These are phyloP conservation scores for Glebionis coronaria DNA, from an alignment of 129 eudicot genomes.

Conservation along the genomic window DNA sequence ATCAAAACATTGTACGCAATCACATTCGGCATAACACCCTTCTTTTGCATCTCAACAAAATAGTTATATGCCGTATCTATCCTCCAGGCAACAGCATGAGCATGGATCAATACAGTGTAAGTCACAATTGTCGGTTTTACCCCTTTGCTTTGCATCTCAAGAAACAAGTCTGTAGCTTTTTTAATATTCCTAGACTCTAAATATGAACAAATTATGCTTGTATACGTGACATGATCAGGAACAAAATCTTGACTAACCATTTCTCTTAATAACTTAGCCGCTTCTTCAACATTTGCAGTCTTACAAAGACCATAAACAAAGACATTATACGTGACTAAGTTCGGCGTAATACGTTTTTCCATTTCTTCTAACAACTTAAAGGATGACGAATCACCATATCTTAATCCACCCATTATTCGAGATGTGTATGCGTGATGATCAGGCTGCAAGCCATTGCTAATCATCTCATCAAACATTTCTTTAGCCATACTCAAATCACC, in stretches of 20 bases:
- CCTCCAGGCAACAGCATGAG: conserved; percentile 44
- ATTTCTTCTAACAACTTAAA: conserved; percentile 49
- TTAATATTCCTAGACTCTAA: conserved; percentile 44
- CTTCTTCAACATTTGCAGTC: conserved; percentile 48
- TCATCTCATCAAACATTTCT: conserved; percentile 51
- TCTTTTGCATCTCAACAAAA: conserved; percentile 53
- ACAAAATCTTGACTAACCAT: conserved; percentile 43
- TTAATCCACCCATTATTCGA: conserved; percentile 50
- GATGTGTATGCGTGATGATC: conserved; percentile 53
- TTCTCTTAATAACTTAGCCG: conserved; percentile 37
- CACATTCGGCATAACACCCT: conserved; percentile 54
- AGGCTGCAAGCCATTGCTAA: conserved; percentile 51
- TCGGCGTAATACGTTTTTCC: conserved; percentile 41
- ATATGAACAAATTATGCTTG: conserved; percentile 59
- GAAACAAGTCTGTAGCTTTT: conserved; percentile 48
- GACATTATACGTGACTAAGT: conserved; percentile 53
- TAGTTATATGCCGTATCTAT: conserved; percentile 48
- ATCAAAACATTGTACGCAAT: conserved; percentile 57
- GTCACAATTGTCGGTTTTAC: conserved; percentile 61
- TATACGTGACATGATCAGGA: conserved; percentile 67
- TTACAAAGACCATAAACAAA: conserved; percentile 50
- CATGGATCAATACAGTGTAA: conserved; percentile 55
- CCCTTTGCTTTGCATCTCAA: conserved; percentile 51
- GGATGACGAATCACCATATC: conserved; percentile 35
- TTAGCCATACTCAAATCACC: conserved; percentile 56